Evolutionary conservation across 345 rosid genomes (phyloP).

Genomic region (Salix purpurea): DNA sequence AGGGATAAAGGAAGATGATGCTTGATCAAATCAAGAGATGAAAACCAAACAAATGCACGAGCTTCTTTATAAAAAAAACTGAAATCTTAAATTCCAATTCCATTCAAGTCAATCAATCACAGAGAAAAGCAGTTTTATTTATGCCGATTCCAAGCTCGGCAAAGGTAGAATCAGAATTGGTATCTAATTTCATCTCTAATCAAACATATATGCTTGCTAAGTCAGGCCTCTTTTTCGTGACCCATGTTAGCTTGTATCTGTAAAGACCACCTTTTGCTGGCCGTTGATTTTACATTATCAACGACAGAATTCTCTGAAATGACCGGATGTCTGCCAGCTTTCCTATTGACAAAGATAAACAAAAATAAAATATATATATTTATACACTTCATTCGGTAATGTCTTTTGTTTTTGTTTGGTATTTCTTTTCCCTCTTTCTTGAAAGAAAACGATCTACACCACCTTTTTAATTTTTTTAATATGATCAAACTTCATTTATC

Average conservation of each 20-base stretch:
- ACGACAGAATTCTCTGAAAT: background rate
- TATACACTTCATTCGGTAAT: background rate
- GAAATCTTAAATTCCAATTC: slow-evolving; percentile 12
- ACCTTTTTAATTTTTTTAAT: too few species aligned
- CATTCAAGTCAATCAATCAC: slow-evolving; percentile 22
- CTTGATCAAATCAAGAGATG: background rate
- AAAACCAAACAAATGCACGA: background rate
- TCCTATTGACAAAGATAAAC: background rate
- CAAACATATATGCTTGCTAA: background rate
- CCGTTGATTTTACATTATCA: background rate
- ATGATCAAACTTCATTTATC: accelerated
- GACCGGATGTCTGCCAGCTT: background rate
- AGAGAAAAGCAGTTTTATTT: background rate
- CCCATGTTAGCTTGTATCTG: background rate
- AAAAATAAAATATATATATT: too few species aligned
- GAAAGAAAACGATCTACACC: background rate
- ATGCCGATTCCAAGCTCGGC: slow-evolving; percentile 1
- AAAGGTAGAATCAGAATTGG: slow-evolving; percentile 4
- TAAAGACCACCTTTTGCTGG: background rate
- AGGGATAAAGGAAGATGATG: too few species aligned
- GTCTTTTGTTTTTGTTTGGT: background rate
- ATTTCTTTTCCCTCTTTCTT: background rate
- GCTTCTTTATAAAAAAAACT: background rate
- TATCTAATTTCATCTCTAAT: background rate
- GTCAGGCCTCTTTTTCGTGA: background rate